A percentile compares a stretch with the other conserved stretches of the same genome.
Conservation (phyloP, 768 basidiomycete genomes). For the Tulasnella sp. region DNA sequence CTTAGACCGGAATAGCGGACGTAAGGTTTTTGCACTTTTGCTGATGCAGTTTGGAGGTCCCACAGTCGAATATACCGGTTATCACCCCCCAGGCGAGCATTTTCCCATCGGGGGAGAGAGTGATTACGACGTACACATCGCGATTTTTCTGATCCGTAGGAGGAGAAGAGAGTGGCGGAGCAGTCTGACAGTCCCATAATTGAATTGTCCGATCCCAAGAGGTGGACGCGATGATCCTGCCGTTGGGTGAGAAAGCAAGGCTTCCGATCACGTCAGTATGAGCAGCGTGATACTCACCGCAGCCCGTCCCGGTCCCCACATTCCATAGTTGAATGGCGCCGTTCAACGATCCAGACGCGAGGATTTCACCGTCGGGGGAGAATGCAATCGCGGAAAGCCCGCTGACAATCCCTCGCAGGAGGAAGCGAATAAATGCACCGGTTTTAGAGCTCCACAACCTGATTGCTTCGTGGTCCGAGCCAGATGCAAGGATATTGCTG, state of each 20-base stretch:
- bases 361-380: background rate
- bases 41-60: background rate
- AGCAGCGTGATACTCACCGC: background rate
- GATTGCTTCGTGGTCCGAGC: background rate
- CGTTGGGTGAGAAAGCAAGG: background rate
- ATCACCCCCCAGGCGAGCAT: background rate
- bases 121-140: background rate
- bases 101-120: background rate
- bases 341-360: background rate
- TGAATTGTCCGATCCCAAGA: background rate
- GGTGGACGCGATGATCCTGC: background rate
- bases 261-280: background rate
- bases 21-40: constrained; percentile 9
- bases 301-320: background rate
- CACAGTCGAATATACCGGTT: background rate
- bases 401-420: background rate
- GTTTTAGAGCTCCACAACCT: background rate
- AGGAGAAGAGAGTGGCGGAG: background rate
- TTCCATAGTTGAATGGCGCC: background rate
- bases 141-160: background rate
- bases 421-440: background rate
- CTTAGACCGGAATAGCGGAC: background rate
- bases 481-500: too few species aligned
- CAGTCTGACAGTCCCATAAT: background rate
- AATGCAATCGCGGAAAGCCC: background rate